A percentile compares a stretch with the other conserved stretches of the same genome.
Evolutionary conservation across 1,284 basidiomycete genomes (phyloP).

Genomic region (Xerocomus minutiporus): DNA sequence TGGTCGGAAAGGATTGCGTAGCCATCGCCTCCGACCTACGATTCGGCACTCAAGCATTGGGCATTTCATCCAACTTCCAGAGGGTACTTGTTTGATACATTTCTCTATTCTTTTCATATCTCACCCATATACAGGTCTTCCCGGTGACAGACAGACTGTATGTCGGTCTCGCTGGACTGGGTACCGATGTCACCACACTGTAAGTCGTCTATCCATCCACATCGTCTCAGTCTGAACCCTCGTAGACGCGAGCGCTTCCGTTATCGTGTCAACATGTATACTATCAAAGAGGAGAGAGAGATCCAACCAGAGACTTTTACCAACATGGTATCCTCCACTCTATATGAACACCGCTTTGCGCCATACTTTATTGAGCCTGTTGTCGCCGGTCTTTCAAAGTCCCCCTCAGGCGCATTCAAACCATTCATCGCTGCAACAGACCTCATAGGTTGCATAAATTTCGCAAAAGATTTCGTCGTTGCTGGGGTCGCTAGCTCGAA

Average conservation of each 20-base stretch:
- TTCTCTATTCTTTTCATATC: slow-evolving; percentile 5
- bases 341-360: slow-evolving; percentile 95
- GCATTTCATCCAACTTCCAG: slow-evolving; percentile 90
- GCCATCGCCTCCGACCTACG: slow-evolving; percentile 96
- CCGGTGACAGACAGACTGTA: slow-evolving; percentile 91
- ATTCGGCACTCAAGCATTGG: slow-evolving; percentile 85
- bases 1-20: slow-evolving; percentile 98
- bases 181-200: slow-evolving; percentile 91
- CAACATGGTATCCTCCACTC: slow-evolving; percentile 92
- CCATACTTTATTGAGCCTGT: slow-evolving; percentile 98
- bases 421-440: slow-evolving; percentile 97
- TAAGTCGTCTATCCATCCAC: slow-evolving; percentile 38
- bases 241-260: slow-evolving; percentile 82
- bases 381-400: slow-evolving; percentile 83
- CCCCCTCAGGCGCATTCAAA: slow-evolving; percentile 69
- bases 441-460: slow-evolving; percentile 94
- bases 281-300: slow-evolving; percentile 98
- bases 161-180: slow-evolving; percentile 90
- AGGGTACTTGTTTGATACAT: slow-evolving; percentile 54
- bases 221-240: slow-evolving; percentile 9
- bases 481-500: slow-evolving; percentile 92
- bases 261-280: slow-evolving; percentile 98
- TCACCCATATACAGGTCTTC: slow-evolving; percentile 65
- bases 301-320: slow-evolving; percentile 97
- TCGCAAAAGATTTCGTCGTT: slow-evolving; percentile 96